Evolutionary conservation across 768 basidiomycete species (phyloP).

Genomic region (Pleurotus pulmonarius): DNA sequence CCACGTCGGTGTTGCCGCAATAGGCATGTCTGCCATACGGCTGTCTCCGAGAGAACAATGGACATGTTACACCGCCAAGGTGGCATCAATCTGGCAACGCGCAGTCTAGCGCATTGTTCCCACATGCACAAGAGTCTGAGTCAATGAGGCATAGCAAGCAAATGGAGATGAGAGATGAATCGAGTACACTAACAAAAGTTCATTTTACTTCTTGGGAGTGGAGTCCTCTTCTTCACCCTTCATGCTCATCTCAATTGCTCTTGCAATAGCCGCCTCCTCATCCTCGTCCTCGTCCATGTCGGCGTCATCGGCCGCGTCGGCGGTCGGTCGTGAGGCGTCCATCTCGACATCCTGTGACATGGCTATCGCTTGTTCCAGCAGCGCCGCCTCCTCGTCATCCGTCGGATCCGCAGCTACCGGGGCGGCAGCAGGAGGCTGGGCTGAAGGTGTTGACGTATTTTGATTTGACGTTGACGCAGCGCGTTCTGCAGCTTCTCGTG

Average conservation of each 20-base stretch:
- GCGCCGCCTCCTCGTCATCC: slow-evolving; percentile 75
- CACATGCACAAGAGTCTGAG: too few relatives aligned
- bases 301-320: slow-evolving; percentile 37
- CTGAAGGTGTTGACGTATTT: slow-evolving; percentile 34
- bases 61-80: too few relatives aligned
- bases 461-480: slow-evolving; percentile 25
- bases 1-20: too few relatives aligned
- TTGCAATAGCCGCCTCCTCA: slow-evolving; percentile 87
- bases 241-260: slow-evolving; percentile 95
- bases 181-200: too few relatives aligned
- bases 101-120: too few relatives aligned
- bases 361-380: slow-evolving; percentile 73
- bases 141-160: too few relatives aligned
- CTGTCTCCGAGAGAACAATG: too few relatives aligned
- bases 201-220: slow-evolving; percentile 31
- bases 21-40: too few relatives aligned
- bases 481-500: slow-evolving; percentile 59
- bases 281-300: slow-evolving; percentile 66
- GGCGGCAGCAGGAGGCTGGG: slow-evolving; percentile 24
- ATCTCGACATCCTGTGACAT: slow-evolving; percentile 65
- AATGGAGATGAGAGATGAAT: too few relatives aligned
- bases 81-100: too few relatives aligned
- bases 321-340: slow-evolving; percentile 20
- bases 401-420: slow-evolving; percentile 37
- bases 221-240: slow-evolving; percentile 52